Base-by-base conservation (phyloP, 2,329 filamentous ascomycete species). In the Pezicula neosporulosa region DNA sequence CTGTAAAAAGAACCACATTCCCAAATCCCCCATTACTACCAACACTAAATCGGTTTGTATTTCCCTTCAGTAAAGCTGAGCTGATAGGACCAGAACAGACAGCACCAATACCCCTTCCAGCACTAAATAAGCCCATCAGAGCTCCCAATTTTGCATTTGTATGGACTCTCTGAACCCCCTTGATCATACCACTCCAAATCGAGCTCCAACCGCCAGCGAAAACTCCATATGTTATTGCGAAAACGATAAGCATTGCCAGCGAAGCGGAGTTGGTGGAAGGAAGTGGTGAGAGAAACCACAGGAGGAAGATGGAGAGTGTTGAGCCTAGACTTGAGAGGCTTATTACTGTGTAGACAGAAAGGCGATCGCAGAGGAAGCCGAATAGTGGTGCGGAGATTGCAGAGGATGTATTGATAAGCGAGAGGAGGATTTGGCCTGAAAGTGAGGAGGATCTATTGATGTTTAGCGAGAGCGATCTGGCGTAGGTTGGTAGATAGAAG, bases 41-140 rank as follows among this genome's bases (percentile, higher is more conserved):
- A 24, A 75, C 70, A 52, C 70, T 68, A 1, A 33, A 33, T 2
- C 2, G 30, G 9, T 13, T 13, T 13, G 30, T 33, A 13, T 13
- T 33, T 13, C 30, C 30, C 2, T 33, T 66, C 19, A 84, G 63
- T 44, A 85, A 62, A 1, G 67, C 70, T 48, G 80, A 77, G 58
- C 80, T 83, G 50, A 85, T 44, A 6, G 82, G 80, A 0, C 82
- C 82, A 9, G 72, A 78, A 3, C 70, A 69, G 35, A 85, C 74
- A 55, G 85, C 85, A 1, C 84, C 84, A 1, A 87, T 69, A 0
- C 83, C 84, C 39, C 84, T 71, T 0, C 82, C 83, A 4, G 79
- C 76, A 19, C 80, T 77, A 74, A 86, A 82, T 44, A 70, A 54
- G 3, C 67, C 66, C 53, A 71, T 64, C 2, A 70, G 57, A 7